Evolutionary conservation across 495 filamentous ascomycete species (phyloP).

Genomic region (Xylaria longipes): DNA sequence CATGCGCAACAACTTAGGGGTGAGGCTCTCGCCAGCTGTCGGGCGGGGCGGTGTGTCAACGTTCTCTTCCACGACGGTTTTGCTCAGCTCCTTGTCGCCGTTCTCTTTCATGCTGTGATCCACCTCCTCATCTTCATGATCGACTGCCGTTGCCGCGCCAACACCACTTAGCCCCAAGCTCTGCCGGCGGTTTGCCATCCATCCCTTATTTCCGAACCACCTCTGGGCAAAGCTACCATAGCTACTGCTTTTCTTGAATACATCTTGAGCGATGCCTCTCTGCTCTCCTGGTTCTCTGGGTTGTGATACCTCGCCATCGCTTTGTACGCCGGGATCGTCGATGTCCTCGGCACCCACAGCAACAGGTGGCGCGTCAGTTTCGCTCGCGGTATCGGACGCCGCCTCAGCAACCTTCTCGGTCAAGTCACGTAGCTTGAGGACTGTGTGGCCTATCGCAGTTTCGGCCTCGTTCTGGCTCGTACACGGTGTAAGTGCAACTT

Average conservation of each 20-base stretch:
- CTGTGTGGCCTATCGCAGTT: conserved; percentile 70
- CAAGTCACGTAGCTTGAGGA: conserved; percentile 50
- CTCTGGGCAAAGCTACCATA: conserved; percentile 88
- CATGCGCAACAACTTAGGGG: conserved; percentile 84
- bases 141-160: conserved; percentile 23
- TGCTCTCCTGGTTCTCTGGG: conserved; percentile 31
- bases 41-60: conserved; percentile 34
- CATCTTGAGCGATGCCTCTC: conserved; percentile 78
- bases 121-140: conserved; percentile 16
- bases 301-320: conserved; percentile 36
- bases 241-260: conserved; percentile 74
- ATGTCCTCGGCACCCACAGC: conserved; percentile 38
- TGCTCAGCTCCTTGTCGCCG: conserved; percentile 39
- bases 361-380: conserved; percentile 41
- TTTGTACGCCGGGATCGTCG: conserved; percentile 38
- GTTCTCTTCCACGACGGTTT: conserved; percentile 41
- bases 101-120: conserved; percentile 15
- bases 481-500: conserved; percentile 86
- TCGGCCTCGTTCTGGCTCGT: conserved; percentile 75
- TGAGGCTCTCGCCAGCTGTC: conserved; percentile 54
- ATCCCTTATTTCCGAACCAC: conserved; percentile 86
- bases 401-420: conserved; percentile 41
- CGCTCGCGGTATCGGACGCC: conserved; percentile 49
- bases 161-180: conserved; percentile 62
- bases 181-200: conserved; percentile 66